Conservation (phyloP, 768 basidiomycete genomes). For the Fomitopsis serialis region DNA sequence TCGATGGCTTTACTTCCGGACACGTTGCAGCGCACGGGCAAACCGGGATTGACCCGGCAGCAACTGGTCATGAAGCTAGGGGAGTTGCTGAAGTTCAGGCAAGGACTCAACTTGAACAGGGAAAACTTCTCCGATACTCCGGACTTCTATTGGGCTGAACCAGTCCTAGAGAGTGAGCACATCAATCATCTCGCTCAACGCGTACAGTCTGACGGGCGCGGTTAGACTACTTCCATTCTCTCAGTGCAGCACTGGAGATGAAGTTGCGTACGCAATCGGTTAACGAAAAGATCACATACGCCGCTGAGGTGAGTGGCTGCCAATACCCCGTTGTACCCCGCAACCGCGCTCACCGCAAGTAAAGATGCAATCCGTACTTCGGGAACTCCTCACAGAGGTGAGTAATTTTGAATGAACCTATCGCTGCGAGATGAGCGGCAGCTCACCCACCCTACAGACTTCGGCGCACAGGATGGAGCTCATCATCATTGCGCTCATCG, state of each 20-base stretch:
- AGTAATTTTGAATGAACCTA: neutral
- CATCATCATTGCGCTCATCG: slow-evolving; percentile 91
- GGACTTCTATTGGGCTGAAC: slow-evolving; percentile 94
- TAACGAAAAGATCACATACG: slow-evolving; percentile 91
- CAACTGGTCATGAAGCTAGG: slow-evolving; percentile 92
- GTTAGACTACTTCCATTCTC: slow-evolving; percentile 74
- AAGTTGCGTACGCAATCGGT: slow-evolving; percentile 73
- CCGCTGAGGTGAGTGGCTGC: slow-evolving; percentile 56
- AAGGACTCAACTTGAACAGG: slow-evolving; percentile 84
- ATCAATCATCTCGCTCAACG: neutral
- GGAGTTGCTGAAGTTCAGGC: slow-evolving; percentile 85
- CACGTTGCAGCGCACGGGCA: slow-evolving; percentile 71
- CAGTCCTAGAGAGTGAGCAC: slow-evolving; percentile 72
- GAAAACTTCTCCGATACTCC: slow-evolving; percentile 88
- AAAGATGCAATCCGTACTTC: slow-evolving; percentile 79
- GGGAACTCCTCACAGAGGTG: slow-evolving; percentile 87
- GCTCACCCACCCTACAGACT: slow-evolving; percentile 42
- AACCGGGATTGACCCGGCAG: slow-evolving; percentile 73
- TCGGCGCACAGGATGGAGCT: slow-evolving; percentile 91
- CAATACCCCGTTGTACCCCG: neutral
- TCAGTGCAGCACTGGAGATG: slow-evolving; percentile 85
- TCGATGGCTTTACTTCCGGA: slow-evolving; percentile 79
- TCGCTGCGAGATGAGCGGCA: neutral
- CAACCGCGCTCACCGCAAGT: neutral
- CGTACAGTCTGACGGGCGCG: neutral